Evolutionary conservation across 345 rosid species (phyloP).

Genomic region (Mallotus nudiflorus): DNA sequence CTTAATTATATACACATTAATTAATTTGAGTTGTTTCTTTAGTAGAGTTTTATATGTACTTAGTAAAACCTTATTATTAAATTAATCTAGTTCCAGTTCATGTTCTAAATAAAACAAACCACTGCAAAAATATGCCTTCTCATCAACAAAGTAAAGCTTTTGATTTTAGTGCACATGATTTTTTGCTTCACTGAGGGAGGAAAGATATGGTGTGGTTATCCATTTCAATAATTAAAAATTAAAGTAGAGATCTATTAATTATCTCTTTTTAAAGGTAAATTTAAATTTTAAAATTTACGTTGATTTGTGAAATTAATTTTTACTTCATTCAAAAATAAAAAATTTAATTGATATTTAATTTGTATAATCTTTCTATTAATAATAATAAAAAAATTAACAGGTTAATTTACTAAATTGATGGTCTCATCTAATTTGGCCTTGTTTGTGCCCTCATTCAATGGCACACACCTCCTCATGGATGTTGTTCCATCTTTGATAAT

Average conservation of each 20-base stretch:
- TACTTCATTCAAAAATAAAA: too few relatives aligned
- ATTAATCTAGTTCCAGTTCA: neutral
- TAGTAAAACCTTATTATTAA: neutral
- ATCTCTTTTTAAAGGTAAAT: too few relatives aligned
- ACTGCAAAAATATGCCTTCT: neutral
- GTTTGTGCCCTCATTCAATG: constrained; percentile 4
- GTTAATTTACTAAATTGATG: neutral
- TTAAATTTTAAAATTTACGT: too few relatives aligned
- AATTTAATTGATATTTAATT: neutral
- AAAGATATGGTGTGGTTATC: neutral
- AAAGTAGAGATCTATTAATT: too few relatives aligned
- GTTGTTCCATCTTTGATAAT: neutral
- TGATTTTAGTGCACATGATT: constrained; percentile 1
- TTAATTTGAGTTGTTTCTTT: too few relatives aligned
- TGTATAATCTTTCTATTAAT: too few relatives aligned
- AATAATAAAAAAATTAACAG: too few relatives aligned
- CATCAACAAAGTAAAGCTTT: neutral
- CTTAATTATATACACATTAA: too few relatives aligned
- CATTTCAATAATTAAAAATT: constrained; percentile 9
- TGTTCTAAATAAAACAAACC: constrained; percentile 1
- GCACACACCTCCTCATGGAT: neutral
- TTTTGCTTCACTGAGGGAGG: constrained; percentile 9
- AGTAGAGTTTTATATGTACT: neutral
- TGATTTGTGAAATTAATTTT: too few relatives aligned
- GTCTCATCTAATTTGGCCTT: constrained; percentile 18